phyloP scores from a whole-genome alignment of 2,329 filamentous ascomycete genomes.

The Pochonia chlamydosporia region DNA sequence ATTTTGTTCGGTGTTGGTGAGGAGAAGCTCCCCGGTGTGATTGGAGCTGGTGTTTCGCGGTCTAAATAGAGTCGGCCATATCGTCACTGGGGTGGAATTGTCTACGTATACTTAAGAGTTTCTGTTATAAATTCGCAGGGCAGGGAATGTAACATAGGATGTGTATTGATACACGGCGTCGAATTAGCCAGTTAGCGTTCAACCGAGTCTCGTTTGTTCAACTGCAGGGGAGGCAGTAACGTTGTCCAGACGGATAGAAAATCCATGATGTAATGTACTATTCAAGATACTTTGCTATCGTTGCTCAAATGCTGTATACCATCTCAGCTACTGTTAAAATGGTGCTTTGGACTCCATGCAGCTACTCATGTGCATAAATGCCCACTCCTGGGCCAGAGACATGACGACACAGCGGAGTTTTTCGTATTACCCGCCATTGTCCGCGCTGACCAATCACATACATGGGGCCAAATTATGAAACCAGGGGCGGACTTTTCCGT shows the following conservation, averaged over 20 bases:
- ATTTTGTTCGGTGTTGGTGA: conserved; percentile 79
- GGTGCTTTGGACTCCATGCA: too few relatives aligned
- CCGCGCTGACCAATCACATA: conserved; percentile 8
- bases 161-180: conserved; percentile 9
- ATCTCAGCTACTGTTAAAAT: too few relatives aligned
- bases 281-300: too few relatives aligned
- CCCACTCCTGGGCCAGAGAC: not conserved
- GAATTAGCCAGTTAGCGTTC: conserved; percentile 1
- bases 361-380: too few relatives aligned
- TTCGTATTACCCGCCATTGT: conserved; percentile 4
- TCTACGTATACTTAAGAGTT: conserved; percentile 11
- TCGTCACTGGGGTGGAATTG: not conserved
- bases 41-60: conserved; percentile 86
- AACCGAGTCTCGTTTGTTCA: not conserved
- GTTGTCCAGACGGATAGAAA: not conserved
- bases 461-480: not conserved
- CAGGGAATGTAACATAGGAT: conserved; percentile 8
- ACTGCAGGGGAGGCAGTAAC: not conserved
- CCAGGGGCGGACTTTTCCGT: conserved; percentile 12
- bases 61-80: conserved; percentile 42
- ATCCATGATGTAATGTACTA: too few relatives aligned
- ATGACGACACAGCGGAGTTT: conserved; percentile 4
- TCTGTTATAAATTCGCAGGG: not conserved
- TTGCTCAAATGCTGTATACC: too few relatives aligned
- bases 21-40: conserved; percentile 85